Evolutionary conservation across 2,329 filamentous ascomycete genomes (phyloP).

Genomic region (Hymenoscyphus infarciens): DNA sequence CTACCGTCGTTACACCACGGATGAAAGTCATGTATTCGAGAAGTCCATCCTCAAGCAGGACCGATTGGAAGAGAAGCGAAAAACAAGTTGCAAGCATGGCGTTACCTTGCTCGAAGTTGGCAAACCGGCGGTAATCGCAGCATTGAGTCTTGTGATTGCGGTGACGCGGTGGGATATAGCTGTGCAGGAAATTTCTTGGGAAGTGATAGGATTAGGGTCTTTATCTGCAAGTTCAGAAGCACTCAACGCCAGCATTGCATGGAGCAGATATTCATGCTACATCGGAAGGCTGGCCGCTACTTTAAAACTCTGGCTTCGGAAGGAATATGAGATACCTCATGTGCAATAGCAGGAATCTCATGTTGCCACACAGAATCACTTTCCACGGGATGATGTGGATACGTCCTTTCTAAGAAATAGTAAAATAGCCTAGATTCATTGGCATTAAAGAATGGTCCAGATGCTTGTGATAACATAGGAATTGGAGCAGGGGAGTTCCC

Average conservation of each 20-base stretch:
- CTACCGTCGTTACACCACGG: constrained; percentile 53
- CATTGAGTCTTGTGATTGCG: constrained; percentile 53
- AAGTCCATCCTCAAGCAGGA: constrained; percentile 54
- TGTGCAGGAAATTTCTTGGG: constrained; percentile 36
- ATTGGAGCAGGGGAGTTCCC: constrained; percentile 2
- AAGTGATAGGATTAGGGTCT: constrained; percentile 39
- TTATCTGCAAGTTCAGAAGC: constrained; percentile 55
- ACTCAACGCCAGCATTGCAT: constrained; percentile 64
- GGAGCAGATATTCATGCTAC: constrained; percentile 66
- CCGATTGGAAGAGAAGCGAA: constrained; percentile 56
- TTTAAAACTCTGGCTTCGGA: not conserved
- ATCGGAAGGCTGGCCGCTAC: not conserved
- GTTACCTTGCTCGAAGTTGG: constrained; percentile 52
- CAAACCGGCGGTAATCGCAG: constrained; percentile 36
- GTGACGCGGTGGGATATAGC: constrained; percentile 64
- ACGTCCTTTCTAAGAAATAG: constrained; percentile 59
- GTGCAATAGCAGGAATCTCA: constrained; percentile 63
- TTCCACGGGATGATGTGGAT: constrained; percentile 61
- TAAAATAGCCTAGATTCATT: constrained; percentile 68
- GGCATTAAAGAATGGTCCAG: constrained; percentile 49
- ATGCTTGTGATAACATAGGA: constrained; percentile 33
- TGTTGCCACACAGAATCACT: constrained; percentile 66
- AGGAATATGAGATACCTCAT: constrained; percentile 47
- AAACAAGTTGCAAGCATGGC: constrained; percentile 58
- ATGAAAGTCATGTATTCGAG: constrained; percentile 60